Conservation (phyloP, 23 red algal species). For the Chondrus crispus region DNA sequence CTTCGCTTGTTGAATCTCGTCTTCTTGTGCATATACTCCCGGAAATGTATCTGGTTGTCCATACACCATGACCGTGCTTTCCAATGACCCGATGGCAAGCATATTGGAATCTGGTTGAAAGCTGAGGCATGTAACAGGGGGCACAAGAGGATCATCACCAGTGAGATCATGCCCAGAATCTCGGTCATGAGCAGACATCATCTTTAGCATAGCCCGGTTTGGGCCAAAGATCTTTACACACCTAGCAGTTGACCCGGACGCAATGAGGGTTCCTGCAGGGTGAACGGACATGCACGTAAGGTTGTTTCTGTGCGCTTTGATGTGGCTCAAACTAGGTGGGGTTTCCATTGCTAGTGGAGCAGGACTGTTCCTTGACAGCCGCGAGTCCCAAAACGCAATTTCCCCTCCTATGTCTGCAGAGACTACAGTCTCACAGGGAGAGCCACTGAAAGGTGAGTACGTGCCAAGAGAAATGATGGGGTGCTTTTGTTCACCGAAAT, state of each 20-base stretch:
- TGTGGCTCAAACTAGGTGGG: background rate
- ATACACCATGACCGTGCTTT: constrained; percentile 73
- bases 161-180: background rate
- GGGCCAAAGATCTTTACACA: constrained; percentile 76
- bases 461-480: constrained; percentile 36
- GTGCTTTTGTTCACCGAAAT: background rate
- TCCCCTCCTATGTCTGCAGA: constrained; percentile 34
- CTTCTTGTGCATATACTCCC: background rate
- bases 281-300: constrained; percentile 62
- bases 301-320: constrained; percentile 47
- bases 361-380: no score
- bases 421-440: constrained; percentile 4
- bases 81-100: constrained; percentile 68
- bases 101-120: constrained; percentile 35
- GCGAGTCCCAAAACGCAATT: constrained; percentile 29
- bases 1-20: background rate
- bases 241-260: constrained; percentile 42
- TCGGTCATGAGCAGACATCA: constrained; percentile 45
- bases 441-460: background rate
- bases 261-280: constrained; percentile 22
- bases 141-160: background rate
- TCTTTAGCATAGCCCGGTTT: constrained; percentile 47
- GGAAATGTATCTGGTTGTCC: constrained; percentile 28
- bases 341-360: no score
- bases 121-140: constrained; percentile 53